A percentile compares a stretch with the other conserved stretches of the same genome.
Evolutionary conservation across 2,329 filamentous ascomycete genomes (phyloP).

Genomic region (Aureobasidium sp.): DNA sequence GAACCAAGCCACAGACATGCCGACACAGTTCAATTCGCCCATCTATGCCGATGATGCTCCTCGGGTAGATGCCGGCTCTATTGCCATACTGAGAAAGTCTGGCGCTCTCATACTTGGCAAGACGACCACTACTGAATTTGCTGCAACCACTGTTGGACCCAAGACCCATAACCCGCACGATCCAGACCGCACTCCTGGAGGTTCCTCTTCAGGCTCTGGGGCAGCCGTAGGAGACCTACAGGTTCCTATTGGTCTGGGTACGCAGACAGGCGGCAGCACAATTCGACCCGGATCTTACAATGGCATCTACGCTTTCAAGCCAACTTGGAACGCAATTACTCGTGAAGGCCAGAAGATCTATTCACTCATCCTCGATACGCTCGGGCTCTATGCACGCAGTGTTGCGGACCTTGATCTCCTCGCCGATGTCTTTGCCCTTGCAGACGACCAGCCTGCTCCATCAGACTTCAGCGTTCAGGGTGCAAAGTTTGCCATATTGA

Average conservation of each 20-base stretch:
- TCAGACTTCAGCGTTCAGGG: neutral
- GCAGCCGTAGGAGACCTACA: slow-evolving; percentile 60
- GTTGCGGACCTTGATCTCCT: slow-evolving; percentile 52
- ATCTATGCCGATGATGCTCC: slow-evolving; percentile 42
- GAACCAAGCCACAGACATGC: slow-evolving; percentile 40
- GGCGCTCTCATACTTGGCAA: slow-evolving; percentile 53
- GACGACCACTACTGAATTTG: slow-evolving; percentile 58
- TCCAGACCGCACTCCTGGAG: slow-evolving; percentile 49
- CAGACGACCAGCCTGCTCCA: slow-evolving; percentile 38
- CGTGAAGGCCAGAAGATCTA: slow-evolving; percentile 54
- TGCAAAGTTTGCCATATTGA: slow-evolving; percentile 46
- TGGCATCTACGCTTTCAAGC: slow-evolving; percentile 57
- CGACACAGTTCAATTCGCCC: slow-evolving; percentile 47
- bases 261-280: slow-evolving; percentile 57
- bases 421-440: slow-evolving; percentile 44
- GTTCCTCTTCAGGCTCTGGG: slow-evolving; percentile 58
- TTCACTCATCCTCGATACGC: slow-evolving; percentile 51
- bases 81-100: slow-evolving; percentile 44
- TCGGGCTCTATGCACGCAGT: slow-evolving; percentile 52
- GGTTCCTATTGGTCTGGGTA: slow-evolving; percentile 51
- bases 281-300: slow-evolving; percentile 59
- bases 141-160: slow-evolving; percentile 45
- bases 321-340: slow-evolving; percentile 56
- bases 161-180: slow-evolving; percentile 50
- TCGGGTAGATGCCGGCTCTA: slow-evolving; percentile 43